Conservation (phyloP, 768 basidiomycete species). For the Dacryopinax primogenitus region DNA sequence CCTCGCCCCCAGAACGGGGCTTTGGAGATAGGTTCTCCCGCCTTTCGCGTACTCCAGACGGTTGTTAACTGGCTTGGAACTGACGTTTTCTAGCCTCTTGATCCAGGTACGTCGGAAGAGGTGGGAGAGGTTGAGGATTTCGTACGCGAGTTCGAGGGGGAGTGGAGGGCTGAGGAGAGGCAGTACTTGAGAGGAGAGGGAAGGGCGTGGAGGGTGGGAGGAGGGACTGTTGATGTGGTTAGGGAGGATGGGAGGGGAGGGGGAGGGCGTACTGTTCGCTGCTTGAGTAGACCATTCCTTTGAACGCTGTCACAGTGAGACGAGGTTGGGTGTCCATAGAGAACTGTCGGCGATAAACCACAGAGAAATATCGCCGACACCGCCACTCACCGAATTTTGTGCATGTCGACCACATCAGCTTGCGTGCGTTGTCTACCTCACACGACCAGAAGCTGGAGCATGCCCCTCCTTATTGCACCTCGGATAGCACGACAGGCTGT, state of each 20-base stretch:
- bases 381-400: neutral
- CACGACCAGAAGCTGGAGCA: too few relatives aligned
- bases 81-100: neutral
- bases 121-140: constrained; percentile 4
- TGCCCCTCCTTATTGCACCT: neutral
- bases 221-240: neutral
- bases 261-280: neutral
- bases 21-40: neutral
- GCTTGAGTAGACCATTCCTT: neutral
- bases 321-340: neutral
- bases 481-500: neutral
- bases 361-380: neutral
- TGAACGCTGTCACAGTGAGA: neutral
- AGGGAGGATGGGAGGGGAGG: neutral
- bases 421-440: too few relatives aligned
- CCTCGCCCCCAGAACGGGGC: neutral
- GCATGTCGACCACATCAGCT: neutral
- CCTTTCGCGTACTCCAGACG: neutral
- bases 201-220: neutral
- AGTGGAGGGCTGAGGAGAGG: neutral
- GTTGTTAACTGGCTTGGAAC: neutral
- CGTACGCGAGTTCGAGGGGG: neutral
- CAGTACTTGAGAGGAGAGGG: neutral
- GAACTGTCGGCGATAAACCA: neutral
- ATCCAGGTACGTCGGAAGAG: neutral